These are phyloP conservation scores for Racocetra persica DNA, from an alignment of 371 early-diverging fungal genomes.

Conservation along the genomic window DNA sequence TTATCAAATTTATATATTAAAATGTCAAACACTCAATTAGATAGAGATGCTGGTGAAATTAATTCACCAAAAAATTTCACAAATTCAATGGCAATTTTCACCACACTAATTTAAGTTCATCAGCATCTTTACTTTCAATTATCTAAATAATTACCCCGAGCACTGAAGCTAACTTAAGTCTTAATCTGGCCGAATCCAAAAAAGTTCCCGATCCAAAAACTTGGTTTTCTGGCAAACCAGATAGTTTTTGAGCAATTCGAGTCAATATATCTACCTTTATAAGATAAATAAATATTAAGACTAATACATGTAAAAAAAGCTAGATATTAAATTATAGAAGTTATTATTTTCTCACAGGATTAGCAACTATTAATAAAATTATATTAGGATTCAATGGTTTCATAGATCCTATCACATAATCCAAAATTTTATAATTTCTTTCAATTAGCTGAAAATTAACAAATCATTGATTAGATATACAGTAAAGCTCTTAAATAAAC, in stretches of 20 bases:
- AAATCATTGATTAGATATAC: neutral
- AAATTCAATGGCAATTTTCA: too few relatives aligned
- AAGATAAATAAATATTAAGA: neutral
- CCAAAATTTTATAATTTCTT: constrained; percentile 81
- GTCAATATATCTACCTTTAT: constrained; percentile 76
- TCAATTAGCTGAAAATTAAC: constrained; percentile 63
- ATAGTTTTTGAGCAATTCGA: constrained; percentile 79
- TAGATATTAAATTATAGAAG: neutral
- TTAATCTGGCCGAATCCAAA: constrained; percentile 80
- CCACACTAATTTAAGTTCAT: too few relatives aligned
- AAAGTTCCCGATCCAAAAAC: constrained; percentile 91
- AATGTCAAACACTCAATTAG: too few relatives aligned
- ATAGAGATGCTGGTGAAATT: too few relatives aligned
- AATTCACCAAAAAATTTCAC: too few relatives aligned
- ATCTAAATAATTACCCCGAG: constrained; percentile 56
- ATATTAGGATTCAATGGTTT: constrained; percentile 77
- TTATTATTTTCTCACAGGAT: constrained; percentile 58
- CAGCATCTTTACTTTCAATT: neutral
- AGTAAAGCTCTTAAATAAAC: too few relatives aligned
- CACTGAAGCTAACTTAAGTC: constrained; percentile 65
- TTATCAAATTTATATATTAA: neutral
- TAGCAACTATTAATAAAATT: constrained; percentile 81
- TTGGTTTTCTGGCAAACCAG: constrained; percentile 77
- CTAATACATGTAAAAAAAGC: neutral
- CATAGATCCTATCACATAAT: constrained; percentile 72